phyloP scores from a whole-genome alignment of 306 rosid species.

The Vicia villosa region DNA sequence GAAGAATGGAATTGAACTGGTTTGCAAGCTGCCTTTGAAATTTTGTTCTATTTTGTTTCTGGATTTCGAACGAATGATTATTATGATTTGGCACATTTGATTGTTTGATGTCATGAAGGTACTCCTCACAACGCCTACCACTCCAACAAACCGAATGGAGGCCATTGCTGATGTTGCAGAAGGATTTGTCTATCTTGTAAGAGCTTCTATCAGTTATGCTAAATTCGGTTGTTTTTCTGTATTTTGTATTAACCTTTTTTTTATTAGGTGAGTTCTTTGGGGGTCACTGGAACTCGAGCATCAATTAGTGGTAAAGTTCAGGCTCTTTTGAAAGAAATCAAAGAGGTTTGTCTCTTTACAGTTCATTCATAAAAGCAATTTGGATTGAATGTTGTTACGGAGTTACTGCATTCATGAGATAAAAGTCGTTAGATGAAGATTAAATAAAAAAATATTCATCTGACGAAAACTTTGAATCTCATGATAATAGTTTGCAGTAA shows the following conservation, averaged over 20 bases:
- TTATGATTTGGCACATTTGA: slow-evolving; percentile 25
- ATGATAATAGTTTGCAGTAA: background rate
- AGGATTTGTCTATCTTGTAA: slow-evolving; percentile 86
- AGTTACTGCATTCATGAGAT: background rate
- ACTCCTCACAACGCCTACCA: slow-evolving; percentile 87
- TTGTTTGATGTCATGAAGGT: slow-evolving; percentile 60
- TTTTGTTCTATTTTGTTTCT: slow-evolving; percentile 12
- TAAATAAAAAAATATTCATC: background rate
- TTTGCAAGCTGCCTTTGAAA: slow-evolving; percentile 37
- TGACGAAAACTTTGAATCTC: background rate
- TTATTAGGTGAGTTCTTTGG: slow-evolving; percentile 82
- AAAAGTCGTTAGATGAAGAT: background rate
- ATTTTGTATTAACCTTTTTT: slow-evolving; percentile 23
- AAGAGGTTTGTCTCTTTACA: slow-evolving; percentile 61
- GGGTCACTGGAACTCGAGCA: slow-evolving; percentile 91
- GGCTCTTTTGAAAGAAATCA: slow-evolving; percentile 66
- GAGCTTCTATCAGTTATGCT: slow-evolving; percentile 34
- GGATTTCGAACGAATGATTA: slow-evolving; percentile 3
- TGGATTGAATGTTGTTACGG: background rate
- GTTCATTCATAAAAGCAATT: background rate
- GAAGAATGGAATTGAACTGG: slow-evolving; percentile 81
- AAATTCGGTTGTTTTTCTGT: background rate
- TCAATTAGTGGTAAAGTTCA: slow-evolving; percentile 68
- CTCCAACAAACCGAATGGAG: slow-evolving; percentile 77
- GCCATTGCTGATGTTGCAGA: slow-evolving; percentile 83